Base-by-base conservation (phyloP, 1,139 yeast genomes). In the Geotrichum cucujoidarum region DNA sequence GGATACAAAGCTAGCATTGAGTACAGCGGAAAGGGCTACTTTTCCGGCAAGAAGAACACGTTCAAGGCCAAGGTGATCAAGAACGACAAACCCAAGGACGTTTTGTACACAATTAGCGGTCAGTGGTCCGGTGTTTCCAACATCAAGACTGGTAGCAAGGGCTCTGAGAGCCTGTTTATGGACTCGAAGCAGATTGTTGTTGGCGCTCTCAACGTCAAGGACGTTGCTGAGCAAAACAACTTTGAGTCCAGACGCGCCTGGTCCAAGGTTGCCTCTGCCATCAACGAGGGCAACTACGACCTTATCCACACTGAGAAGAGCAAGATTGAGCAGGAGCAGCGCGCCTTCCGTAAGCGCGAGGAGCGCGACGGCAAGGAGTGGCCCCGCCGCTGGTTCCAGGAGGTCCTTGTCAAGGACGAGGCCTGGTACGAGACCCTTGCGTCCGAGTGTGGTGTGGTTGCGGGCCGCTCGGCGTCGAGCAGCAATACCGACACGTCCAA, bases 41-140 rank as follows among this genome's bases (percentile, higher is more conserved):
- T 92, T 63, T 77, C 89, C n/a, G 98, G 98, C 57, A 90, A 89
- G 74, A 90, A 89, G 72, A 90, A 92, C 70, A 71, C 90, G 8
- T 89, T 83, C 72, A 90, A 88, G 70, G 95, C 96, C 32, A 76
- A 90, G 61, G 77, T 90, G 50, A 84, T 67, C 66, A 75, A 77
- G 57, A 77, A 77, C 61, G 67, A 67, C 48, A 68, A 74, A 31
- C 75, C 81, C 33, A 80, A 76, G 45, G 77, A 80, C 52, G 85
- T 94, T 1, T 66, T 89, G 54, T 85, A 78, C 63, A 83, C 95
- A 14, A 80, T 92, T 52, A 64, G 74, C 43, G 98, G 98, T 40
- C 97, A 89, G 70, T 92, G 98, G 98, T 82, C 94, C 16, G 94
- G 83, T 32, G 71, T 73, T 57, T 83, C 95, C 21, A 65, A 63